phyloP scores from a whole-genome alignment of 176 grass and related monocot genomes.

The Cymbopogon citratus region DNA sequence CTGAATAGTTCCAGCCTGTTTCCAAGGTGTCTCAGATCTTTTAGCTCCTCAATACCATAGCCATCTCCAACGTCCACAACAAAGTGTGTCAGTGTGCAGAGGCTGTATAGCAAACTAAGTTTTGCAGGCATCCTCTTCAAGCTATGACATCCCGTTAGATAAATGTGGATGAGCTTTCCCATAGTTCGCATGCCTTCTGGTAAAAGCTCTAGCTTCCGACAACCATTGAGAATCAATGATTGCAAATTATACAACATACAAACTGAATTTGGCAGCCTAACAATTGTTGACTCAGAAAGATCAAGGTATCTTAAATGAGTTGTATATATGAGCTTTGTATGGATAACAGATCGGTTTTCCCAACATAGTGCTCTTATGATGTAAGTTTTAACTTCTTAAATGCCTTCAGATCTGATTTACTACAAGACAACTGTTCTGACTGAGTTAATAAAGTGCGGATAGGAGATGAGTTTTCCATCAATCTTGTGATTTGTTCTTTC shows the following conservation, averaged over 20 bases:
- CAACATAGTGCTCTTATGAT: neutral
- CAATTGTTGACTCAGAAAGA: neutral
- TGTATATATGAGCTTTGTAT: neutral
- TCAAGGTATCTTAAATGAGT: slow-evolving; percentile 20
- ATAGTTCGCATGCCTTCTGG: neutral
- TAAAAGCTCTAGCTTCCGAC: fast-evolving
- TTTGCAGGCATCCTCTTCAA: slow-evolving; percentile 7
- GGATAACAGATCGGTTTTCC: fast-evolving
- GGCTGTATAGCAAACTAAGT: neutral
- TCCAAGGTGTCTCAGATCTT: neutral
- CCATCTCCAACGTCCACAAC: neutral
- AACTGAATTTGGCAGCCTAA: neutral
- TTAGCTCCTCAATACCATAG: neutral
- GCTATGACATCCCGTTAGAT: neutral
- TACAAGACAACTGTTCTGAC: too few species aligned
- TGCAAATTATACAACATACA: slow-evolving; percentile 8
- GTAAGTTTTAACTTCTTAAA: neutral
- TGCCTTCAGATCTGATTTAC: neutral
- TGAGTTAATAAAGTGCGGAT: neutral
- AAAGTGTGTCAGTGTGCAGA: slow-evolving; percentile 13
- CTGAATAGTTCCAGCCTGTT: neutral
- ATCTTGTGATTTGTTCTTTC: neutral
- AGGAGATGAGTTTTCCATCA: neutral
- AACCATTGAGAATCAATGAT: neutral
- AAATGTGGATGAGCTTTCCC: slow-evolving; percentile 3